Evolutionary conservation across 306 rosid species (phyloP), one percentile per base, ranked within the genome.

Genomic region (Albizia julibrissin): DNA sequence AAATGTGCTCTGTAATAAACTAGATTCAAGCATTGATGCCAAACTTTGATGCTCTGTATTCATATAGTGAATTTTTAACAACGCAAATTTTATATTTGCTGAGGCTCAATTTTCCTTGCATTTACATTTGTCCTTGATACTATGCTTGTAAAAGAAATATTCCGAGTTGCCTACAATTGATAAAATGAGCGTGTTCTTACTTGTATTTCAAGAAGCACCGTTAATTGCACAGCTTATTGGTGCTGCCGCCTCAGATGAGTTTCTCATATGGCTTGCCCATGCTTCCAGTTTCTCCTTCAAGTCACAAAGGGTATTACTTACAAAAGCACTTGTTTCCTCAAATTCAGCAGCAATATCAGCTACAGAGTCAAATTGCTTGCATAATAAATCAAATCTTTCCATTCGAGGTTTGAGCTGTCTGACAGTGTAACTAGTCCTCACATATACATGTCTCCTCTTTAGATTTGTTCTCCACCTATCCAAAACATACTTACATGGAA

Each of bases 291-390:
- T 84, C 70, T 69, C 87, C 79, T 80, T 80, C 59, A 84, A 84
- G 75, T 80, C 69, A 70, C 79, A 61, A 6, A 80, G 79, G 34
- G 75, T 49, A 61, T 26, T 76, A 80, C 81, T 80, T 27, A 80
- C 84, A 76, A 80, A 75, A 50, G 78, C 73, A 76, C 79, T 80
- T 76, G 87, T 84, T 49, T 80, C 84, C 69, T 84, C 84, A 76
- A 80, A 84, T 80, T 84, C 87, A 75, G 84, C 74, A 69, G 87
- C 87, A 61, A 66, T 59, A 34, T 46, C 81, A 75, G 81, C 87
- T 47, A 84, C 58, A 75, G 78, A 69, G 1, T 27, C 58, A 42
- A 80, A 84, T 75, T 79, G 81, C 47, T 75, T 84, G 64, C 78
- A 75, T 39, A 84, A 84, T 13, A 49, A 22, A 46, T 84, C 87